Base-by-base conservation (phyloP, 257 asterid genomes). In the Coffea eugenioides region DNA sequence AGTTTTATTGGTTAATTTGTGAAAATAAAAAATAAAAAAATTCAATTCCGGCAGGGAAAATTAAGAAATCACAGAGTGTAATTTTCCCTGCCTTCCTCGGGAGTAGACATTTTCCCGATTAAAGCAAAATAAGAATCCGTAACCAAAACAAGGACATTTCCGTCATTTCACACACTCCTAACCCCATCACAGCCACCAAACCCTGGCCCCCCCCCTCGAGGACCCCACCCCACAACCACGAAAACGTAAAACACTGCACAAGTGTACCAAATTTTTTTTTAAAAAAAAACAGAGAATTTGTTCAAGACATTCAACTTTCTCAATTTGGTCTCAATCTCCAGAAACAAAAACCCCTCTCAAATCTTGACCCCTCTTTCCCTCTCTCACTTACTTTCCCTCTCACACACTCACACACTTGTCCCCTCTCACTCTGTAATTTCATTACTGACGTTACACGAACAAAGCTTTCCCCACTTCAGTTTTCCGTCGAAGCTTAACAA, bases 361-460 rank as follows among this genome's bases (percentile, higher is more conserved):
- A 9, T 61, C 67, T 61, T 80, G 73, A 79, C 75, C 79, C 45
- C 21, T 65, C 49, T 74, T 16, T 43, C 74, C 66, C 59, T 46
- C 48, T 65, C 5, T 20, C 54, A 25, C 25, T 78, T 66, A 21
- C 51, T 69, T 41, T 78, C 69, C 27, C 74, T 68, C 81, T 20
- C 81, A 77, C 68, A 67, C 69, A 67, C n/a, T 51, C 67, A 7
- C 81, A 52, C 65, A 77, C 64, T 70, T 10, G 6, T 70, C 52
- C n/a, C 66, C 48, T 39, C 74, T 23, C 80, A 36, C 31, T 61
- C 31, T 61, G 27, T n/a, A 77, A 31, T 43, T 79, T 21, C 69
- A 57, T 27, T 59, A 34, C 49, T 12, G 23, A 70, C 77, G 81
- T 69, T 78, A 56, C 81, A 34, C 8, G 21, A 69, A 51, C 4